Conservation (phyloP, 345 rosid genomes). For the Eucalyptus viminalis region DNA sequence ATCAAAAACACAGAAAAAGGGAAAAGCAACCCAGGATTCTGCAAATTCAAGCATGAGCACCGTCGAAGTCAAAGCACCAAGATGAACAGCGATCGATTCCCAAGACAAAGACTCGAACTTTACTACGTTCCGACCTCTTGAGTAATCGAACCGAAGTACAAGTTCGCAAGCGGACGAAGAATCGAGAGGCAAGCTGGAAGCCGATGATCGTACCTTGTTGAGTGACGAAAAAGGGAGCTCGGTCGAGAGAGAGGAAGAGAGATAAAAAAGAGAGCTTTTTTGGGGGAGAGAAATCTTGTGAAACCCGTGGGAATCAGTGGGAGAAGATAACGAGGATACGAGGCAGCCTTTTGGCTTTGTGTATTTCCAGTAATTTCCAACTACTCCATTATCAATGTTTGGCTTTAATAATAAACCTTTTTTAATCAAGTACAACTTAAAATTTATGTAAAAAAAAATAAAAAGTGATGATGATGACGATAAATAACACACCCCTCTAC, state of each 20-base stretch:
- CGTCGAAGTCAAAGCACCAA: neutral
- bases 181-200: neutral
- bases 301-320: neutral
- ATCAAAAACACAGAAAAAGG: neutral
- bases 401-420: neutral
- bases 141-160: neutral
- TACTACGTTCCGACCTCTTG: neutral
- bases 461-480: neutral
- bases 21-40: neutral
- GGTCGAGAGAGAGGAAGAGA: neutral
- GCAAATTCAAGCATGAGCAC: neutral
- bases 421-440: neutral
- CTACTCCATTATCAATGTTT: neutral
- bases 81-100: neutral
- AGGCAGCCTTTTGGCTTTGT: neutral
- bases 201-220: neutral
- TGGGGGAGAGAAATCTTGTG: neutral
- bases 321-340: neutral
- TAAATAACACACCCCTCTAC: neutral
- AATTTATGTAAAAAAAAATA: neutral
- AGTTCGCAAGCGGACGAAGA: neutral
- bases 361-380: neutral
- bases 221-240: neutral
- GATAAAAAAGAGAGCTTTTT: neutral
- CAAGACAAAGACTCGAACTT: neutral